These are phyloP conservation scores for Tremella yokohamensis DNA, from an alignment of 768 basidiomycete genomes.

Conservation along the genomic window DNA sequence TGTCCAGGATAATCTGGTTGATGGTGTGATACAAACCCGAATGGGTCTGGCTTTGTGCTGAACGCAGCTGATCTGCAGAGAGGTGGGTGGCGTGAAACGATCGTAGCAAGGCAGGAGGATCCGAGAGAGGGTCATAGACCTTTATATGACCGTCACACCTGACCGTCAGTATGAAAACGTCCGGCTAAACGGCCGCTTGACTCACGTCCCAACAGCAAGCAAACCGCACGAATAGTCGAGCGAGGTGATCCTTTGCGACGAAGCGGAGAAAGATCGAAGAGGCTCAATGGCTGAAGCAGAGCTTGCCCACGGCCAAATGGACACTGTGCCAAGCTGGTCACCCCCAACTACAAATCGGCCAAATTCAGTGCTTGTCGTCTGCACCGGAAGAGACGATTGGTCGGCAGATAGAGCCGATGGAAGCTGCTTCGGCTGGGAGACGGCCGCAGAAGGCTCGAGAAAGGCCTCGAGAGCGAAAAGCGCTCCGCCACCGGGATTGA, in stretches of 20 bases:
- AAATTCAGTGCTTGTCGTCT: not conserved
- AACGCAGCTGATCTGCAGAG: slow-evolving; percentile 20
- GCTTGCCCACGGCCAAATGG: slow-evolving; percentile 37
- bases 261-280: slow-evolving; percentile 29
- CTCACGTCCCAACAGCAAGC: slow-evolving; percentile 39
- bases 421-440: too few species aligned
- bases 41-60: slow-evolving; percentile 17
- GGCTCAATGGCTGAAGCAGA: slow-evolving; percentile 7
- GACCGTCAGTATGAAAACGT: not conserved
- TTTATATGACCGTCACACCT: slow-evolving; percentile 42
- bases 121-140: slow-evolving; percentile 40
- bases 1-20: slow-evolving; percentile 45
- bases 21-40: slow-evolving; percentile 31
- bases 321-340: slow-evolving; percentile 27
- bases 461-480: too few species aligned
- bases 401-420: too few species aligned
- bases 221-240: slow-evolving; percentile 37
- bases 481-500: too few species aligned
- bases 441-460: too few species aligned
- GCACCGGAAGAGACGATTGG: too few species aligned
- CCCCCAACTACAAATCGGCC: slow-evolving; percentile 38
- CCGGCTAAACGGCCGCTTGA: not conserved
- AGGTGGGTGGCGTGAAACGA: slow-evolving; percentile 36
- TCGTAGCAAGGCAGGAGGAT: slow-evolving; percentile 29
- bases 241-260: slow-evolving; percentile 33